Percentiles rank a stretch among this genome's conserved stretches.
Conservation (phyloP, 371 early-diverging fungal species). For the Mortierella sp. region DNA sequence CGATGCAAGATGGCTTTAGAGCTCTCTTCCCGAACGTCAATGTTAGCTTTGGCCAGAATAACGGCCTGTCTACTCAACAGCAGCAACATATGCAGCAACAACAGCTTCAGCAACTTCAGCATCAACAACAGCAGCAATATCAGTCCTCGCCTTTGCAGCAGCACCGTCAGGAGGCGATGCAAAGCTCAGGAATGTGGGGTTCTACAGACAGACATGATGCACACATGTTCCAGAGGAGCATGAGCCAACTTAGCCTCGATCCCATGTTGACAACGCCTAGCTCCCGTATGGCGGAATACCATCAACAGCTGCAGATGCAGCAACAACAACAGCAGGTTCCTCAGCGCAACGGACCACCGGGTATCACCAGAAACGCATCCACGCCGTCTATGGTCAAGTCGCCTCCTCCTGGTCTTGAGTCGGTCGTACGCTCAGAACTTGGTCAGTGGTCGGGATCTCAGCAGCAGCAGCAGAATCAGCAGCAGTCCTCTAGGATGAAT, state of each 20-base stretch:
- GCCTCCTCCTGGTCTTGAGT: slow-evolving; percentile 48
- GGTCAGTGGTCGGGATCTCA: slow-evolving; percentile 28
- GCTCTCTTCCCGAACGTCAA: slow-evolving; percentile 79
- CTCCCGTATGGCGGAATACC: slow-evolving; percentile 55
- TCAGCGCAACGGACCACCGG: slow-evolving; percentile 37
- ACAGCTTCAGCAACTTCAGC: slow-evolving; percentile 31
- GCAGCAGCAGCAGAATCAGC: slow-evolving; percentile 38
- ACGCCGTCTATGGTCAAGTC: slow-evolving; percentile 46
- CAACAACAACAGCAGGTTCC: slow-evolving; percentile 48
- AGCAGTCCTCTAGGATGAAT: slow-evolving; percentile 20
- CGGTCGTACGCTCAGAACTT: slow-evolving; percentile 23
- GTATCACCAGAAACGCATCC: slow-evolving; percentile 21
- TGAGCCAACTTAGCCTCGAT: slow-evolving; percentile 35
- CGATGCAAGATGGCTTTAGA: slow-evolving; percentile 71
- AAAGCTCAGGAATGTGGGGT: slow-evolving; percentile 25
- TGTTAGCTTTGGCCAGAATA: slow-evolving; percentile 67
- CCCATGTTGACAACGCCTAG: slow-evolving; percentile 41
- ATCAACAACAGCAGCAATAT: slow-evolving; percentile 28
- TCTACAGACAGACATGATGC: slow-evolving; percentile 20
- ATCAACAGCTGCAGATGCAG: slow-evolving; percentile 55
- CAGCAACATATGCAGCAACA: slow-evolving; percentile 46
- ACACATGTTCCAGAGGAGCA: slow-evolving; percentile 24
- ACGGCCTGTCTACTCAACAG: slow-evolving; percentile 14
- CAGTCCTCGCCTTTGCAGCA: slow-evolving; percentile 40
- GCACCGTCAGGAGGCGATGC: slow-evolving; percentile 22